phyloP scores from a whole-genome alignment of 768 basidiomycete species.

The Trametes gibbosa region DNA sequence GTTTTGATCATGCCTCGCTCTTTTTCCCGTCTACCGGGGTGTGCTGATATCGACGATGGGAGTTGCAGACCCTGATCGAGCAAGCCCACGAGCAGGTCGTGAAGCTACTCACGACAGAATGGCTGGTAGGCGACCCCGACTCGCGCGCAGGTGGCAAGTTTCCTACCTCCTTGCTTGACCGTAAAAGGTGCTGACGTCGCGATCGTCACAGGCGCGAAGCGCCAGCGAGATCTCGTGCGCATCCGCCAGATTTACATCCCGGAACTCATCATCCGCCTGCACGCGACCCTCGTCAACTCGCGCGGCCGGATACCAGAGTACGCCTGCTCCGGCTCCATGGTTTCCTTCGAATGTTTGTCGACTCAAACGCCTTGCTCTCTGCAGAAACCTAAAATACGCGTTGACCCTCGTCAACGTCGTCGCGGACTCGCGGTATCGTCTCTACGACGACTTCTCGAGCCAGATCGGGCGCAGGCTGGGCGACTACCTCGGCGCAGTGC shows the following conservation, averaged over 20 bases:
- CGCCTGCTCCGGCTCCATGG: conserved; percentile 25
- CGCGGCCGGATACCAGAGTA: conserved; percentile 64
- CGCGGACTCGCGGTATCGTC: conserved; percentile 80
- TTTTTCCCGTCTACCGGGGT: neutral
- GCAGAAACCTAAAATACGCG: conserved; percentile 73
- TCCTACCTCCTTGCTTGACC: neutral
- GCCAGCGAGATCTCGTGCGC: conserved; percentile 61
- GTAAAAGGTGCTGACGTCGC: neutral
- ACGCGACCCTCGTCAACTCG: conserved; percentile 67
- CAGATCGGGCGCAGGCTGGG: conserved; percentile 58
- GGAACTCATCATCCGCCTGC: conserved; percentile 84
- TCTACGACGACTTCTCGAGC: conserved; percentile 82
- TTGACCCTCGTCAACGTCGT: conserved; percentile 80
- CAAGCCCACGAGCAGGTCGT: conserved; percentile 62
- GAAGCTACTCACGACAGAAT: conserved; percentile 73
- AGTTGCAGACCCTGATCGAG: conserved; percentile 53
- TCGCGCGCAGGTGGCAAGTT: conserved; percentile 36
- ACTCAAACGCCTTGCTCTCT: no score
- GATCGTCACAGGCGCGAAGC: conserved; percentile 48
- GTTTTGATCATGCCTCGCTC: conserved; percentile 11
- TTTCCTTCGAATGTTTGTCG: no score
- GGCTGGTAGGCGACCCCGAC: conserved; percentile 62
- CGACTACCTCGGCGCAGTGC: conserved; percentile 73
- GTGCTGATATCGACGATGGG: neutral
- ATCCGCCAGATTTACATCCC: conserved; percentile 89